phyloP scores from a whole-genome alignment of 2,329 filamentous ascomycete genomes.

The Calonectria multiphialidica region DNA sequence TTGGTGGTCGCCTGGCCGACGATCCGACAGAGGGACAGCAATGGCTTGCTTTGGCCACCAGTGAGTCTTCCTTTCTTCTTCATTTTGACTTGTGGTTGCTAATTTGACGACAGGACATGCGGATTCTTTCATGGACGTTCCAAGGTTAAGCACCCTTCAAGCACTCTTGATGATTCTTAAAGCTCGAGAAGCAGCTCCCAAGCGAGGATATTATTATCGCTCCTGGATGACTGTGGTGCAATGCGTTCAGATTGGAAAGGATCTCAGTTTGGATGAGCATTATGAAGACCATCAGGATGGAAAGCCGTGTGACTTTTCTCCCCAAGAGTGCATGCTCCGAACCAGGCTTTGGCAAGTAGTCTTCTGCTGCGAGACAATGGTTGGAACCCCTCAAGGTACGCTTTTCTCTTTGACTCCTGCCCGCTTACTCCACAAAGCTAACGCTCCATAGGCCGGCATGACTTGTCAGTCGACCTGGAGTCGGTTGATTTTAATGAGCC shows the following conservation, averaged over 20 bases:
- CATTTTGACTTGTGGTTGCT: slow-evolving; percentile 29
- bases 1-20: slow-evolving; percentile 85
- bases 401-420: not conserved
- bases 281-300: slow-evolving; percentile 81
- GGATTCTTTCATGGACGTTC: slow-evolving; percentile 93
- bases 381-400: slow-evolving; percentile 90
- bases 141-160: slow-evolving; percentile 90
- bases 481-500: slow-evolving; percentile 81
- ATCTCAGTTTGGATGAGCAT: slow-evolving; percentile 90
- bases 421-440: slow-evolving; percentile 15
- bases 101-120: slow-evolving; percentile 75
- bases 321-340: slow-evolving; percentile 84
- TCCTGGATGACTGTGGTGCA: slow-evolving; percentile 98
- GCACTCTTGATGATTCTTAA: slow-evolving; percentile 90
- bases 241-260: slow-evolving; percentile 92
- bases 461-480: slow-evolving; percentile 80
- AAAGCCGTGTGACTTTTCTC: slow-evolving; percentile 74
- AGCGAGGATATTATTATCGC: slow-evolving; percentile 94
- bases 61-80: slow-evolving; percentile 58
- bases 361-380: slow-evolving; percentile 89
- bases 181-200: slow-evolving; percentile 90
- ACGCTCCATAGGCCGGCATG: slow-evolving; percentile 73
- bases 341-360: slow-evolving; percentile 92
- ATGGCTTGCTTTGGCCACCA: slow-evolving; percentile 91
- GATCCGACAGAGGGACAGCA: slow-evolving; percentile 88